These are phyloP conservation scores for Cercis canadensis DNA, from an alignment of 306 rosid genomes.

Conservation along the genomic window DNA sequence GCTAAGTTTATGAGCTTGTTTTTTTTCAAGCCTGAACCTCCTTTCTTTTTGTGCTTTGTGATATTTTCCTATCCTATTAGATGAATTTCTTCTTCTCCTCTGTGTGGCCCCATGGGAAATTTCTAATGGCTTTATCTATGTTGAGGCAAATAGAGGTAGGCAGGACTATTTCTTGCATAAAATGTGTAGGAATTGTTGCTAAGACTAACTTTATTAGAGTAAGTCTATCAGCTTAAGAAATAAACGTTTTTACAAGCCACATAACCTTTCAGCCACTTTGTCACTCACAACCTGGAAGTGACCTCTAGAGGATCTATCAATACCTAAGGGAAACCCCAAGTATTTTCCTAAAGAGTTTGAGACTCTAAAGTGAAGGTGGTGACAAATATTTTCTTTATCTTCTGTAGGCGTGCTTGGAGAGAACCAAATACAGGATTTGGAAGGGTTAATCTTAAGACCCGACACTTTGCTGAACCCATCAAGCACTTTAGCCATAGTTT, in stretches of 20 bases:
- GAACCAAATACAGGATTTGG: too few relatives aligned
- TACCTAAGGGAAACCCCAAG: not conserved
- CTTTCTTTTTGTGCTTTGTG: not conserved
- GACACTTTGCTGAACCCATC: too few relatives aligned
- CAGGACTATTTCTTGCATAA: not conserved
- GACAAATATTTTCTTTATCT: too few relatives aligned
- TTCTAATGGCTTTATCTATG: not conserved
- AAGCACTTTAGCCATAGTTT: too few relatives aligned
- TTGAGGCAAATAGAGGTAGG: not conserved
- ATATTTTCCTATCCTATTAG: not conserved
- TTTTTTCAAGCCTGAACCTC: not conserved
- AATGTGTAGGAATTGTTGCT: not conserved
- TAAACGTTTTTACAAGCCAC: not conserved
- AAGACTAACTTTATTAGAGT: not conserved
- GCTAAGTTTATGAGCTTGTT: not conserved
- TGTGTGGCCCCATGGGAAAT: not conserved
- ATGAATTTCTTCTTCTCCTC: not conserved
- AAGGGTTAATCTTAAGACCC: too few relatives aligned
- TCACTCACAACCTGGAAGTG: not conserved
- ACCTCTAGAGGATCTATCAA: not conserved
- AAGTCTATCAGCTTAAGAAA: not conserved
- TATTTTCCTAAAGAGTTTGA: not conserved
- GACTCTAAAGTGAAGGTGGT: too few relatives aligned
- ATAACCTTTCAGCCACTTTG: not conserved
- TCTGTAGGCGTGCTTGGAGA: too few relatives aligned